Base-by-base conservation (phyloP, 2,329 filamentous ascomycete species). In the Aspergillus sp. region DNA sequence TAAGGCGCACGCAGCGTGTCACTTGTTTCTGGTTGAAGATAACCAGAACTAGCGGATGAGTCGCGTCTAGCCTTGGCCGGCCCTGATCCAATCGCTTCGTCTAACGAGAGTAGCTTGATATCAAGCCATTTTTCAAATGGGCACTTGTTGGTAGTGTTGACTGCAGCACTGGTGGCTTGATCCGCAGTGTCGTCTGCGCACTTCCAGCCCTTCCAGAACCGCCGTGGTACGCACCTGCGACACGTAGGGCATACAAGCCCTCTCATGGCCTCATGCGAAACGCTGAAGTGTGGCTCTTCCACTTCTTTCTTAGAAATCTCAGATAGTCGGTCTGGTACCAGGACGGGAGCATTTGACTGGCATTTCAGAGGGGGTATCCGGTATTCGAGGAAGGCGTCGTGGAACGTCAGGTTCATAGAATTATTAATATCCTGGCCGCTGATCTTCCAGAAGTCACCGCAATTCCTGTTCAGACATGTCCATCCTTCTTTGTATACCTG, bases 241-340 rank as follows among this genome's bases (percentile, higher is more conserved):
- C 90, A 92, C 1, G 73, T 58, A 0, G 84, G 85, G 63, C 90
- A 93, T 2, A 89, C 83, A 47, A 91, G 83, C 0, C 89, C 89
- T 51, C 78, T 77, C 66, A 84, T 87, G 56, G 82, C 84, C 8
- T 77, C 70, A 3, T 76, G 73, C 11, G 83, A 80, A 0, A 82
- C 80, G 3, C 83, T 81, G 4, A 75, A 66, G 0, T 74, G 70
- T 14, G 75, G 73, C 0, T 71, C 63, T 1, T 73, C 66, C 3
- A 11, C 27, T 31, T 31, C 27, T 31, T 31, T 31, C 11, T 73
- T 63, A 5, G 71, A 65, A 4, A 79, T 56, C 0, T 78, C 71
- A 0, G 75, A 71, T 1, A 80, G 64, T 0, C 79, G 59, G 7
- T 77, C 67, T 0, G 74, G 75, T 7, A 79, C 65, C 3, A 82